Conservation (phyloP, 2,329 filamentous ascomycete species). For the Neonectria hederae region DNA sequence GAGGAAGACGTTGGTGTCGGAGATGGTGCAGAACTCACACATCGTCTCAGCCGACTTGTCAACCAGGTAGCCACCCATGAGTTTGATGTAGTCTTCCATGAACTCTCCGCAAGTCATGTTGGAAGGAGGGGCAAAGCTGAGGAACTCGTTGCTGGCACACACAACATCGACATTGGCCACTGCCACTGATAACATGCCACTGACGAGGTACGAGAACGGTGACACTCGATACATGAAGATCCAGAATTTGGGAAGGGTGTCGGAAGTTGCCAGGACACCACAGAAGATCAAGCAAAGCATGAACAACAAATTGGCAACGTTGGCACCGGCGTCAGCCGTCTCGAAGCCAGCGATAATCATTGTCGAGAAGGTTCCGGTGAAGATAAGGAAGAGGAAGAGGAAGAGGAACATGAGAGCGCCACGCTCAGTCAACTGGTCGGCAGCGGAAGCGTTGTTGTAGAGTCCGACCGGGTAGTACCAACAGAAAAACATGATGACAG, state of each 20-base stretch:
- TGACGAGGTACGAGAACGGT: conserved; percentile 84
- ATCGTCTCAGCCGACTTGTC: conserved; percentile 57
- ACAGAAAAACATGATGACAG: conserved; percentile 78
- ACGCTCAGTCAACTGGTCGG: conserved; percentile 71
- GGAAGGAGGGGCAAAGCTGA: conserved; percentile 69
- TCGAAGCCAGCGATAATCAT: conserved; percentile 77
- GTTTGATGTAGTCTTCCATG: conserved; percentile 59
- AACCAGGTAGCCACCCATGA: conserved; percentile 62
- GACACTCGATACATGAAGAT: conserved; percentile 71
- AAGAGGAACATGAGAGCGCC: conserved; percentile 84
- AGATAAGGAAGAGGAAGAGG: conserved; percentile 78
- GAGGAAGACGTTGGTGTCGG: conserved; percentile 63
- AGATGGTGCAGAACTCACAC: conserved; percentile 68
- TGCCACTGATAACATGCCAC: conserved; percentile 75
- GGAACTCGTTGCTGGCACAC: conserved; percentile 76
- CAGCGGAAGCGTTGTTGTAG: conserved; percentile 72
- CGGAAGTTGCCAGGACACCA: conserved; percentile 46
- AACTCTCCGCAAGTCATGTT: conserved; percentile 70
- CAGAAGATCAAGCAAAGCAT: conserved; percentile 62
- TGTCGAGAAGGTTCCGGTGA: conserved; percentile 82
- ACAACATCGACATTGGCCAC: conserved; percentile 72
- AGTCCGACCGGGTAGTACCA: conserved; percentile 91
- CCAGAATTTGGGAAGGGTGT: conserved; percentile 65
- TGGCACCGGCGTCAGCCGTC: conserved; percentile 71
- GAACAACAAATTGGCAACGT: conserved; percentile 73